These are phyloP conservation scores for Amanita polypyramis DNA, from an alignment of 768 basidiomycete genomes.

Conservation along the genomic window DNA sequence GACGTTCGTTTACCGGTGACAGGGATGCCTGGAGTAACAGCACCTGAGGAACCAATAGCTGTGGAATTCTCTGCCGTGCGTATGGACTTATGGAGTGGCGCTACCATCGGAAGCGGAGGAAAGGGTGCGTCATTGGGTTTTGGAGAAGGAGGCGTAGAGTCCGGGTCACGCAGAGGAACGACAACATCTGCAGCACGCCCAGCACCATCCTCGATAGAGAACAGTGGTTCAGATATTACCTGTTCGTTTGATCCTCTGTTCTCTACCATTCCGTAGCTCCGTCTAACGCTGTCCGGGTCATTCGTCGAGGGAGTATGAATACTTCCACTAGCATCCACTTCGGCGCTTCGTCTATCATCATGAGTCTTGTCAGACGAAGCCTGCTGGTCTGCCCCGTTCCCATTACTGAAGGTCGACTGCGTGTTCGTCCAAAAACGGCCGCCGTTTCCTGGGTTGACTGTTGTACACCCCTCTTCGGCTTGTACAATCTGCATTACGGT, in stretches of 20 bases:
- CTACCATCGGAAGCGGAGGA: conserved; percentile 57
- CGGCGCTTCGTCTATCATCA: no score
- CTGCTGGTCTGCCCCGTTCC: background rate
- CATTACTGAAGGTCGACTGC: background rate
- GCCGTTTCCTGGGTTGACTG: background rate
- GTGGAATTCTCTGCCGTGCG: conserved; percentile 35
- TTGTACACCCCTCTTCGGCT: background rate
- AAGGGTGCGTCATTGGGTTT: conserved; percentile 32
- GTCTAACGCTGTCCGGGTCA: no score
- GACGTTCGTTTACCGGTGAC: conserved; percentile 60
- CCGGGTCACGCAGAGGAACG: conserved; percentile 25
- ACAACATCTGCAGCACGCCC: background rate
- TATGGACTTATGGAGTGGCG: conserved; percentile 60
- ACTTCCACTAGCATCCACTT: no score
- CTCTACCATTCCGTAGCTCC: no score
- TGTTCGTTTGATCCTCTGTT: background rate
- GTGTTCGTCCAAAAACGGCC: background rate
- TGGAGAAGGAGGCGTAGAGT: conserved; percentile 13
- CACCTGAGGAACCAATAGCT: conserved; percentile 20
- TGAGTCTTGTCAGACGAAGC: background rate
- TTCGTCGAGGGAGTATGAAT: no score
- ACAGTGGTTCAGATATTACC: background rate
- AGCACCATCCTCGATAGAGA: background rate
- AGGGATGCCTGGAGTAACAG: conserved; percentile 29
- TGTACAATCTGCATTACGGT: background rate